Evolutionary conservation across 106 monocot genomes (phyloP).

Genomic region (Gastrodia elata): DNA sequence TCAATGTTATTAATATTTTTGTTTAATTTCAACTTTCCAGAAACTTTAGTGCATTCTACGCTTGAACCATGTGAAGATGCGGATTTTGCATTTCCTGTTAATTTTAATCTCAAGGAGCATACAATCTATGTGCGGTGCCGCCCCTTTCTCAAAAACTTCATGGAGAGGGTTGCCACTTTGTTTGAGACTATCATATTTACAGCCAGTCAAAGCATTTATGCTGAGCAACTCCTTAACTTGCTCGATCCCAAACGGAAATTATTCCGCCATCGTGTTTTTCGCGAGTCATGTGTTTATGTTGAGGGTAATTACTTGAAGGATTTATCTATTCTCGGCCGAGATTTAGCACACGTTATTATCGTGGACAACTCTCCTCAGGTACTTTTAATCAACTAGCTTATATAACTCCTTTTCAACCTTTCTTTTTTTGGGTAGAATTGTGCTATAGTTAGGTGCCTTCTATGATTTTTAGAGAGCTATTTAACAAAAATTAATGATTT

Average conservation of each 20-base stretch:
- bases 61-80: conserved; percentile 78
- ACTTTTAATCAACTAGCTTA: background rate
- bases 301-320: conserved; percentile 98
- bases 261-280: conserved; percentile 89
- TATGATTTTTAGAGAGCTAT: too few relatives aligned
- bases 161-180: conserved; percentile 65
- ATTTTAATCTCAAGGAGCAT: conserved; percentile 83
- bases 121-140: conserved; percentile 89
- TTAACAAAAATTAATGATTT: too few relatives aligned
- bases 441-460: background rate
- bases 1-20: background rate
- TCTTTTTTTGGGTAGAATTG: background rate
- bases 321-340: conserved; percentile 82
- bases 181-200: conserved; percentile 97
- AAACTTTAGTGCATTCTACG: conserved; percentile 89
- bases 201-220: conserved; percentile 98
- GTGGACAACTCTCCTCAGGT: conserved; percentile 98
- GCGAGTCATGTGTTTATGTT: conserved; percentile 90
- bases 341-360: conserved; percentile 82
- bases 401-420: background rate
- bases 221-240: conserved; percentile 82
- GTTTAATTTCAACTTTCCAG: conserved; percentile 23
- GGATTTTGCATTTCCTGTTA: conserved; percentile 90
- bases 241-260: conserved; percentile 85
- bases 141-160: conserved; percentile 69